A percentile compares a stretch with the other conserved stretches of the same genome.
These are phyloP conservation scores for Cryptosporidium ryanae DNA, from an alignment of 169 alveolate species.

Conservation along the genomic window DNA sequence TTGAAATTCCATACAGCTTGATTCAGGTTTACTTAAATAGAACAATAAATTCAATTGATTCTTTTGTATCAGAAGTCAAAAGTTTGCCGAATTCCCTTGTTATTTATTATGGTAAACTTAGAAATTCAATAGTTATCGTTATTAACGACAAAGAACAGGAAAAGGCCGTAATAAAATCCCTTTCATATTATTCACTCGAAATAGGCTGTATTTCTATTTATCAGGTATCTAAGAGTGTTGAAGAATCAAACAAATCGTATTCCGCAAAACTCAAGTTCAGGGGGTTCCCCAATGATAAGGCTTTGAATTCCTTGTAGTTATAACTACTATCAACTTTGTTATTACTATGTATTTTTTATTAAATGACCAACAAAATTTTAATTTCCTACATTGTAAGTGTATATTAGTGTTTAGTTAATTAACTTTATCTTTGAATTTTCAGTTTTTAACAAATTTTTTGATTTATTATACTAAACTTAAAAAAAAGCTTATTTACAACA, in stretches of 20 bases:
- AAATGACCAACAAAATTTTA: too few species aligned
- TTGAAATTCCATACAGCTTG: conserved; percentile 74
- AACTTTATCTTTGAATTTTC: too few species aligned
- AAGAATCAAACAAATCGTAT: conserved; percentile 36
- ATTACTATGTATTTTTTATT: too few species aligned
- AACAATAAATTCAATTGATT: conserved; percentile 48
- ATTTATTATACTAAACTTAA: too few species aligned
- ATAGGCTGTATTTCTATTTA: conserved; percentile 53
- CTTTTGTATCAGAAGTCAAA: conserved; percentile 41
- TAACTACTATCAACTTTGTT: too few species aligned
- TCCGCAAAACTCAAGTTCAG: conserved; percentile 24
- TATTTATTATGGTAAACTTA: conserved; percentile 61
- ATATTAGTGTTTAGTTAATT: too few species aligned
- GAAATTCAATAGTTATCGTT: conserved; percentile 44
- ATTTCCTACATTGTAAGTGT: too few species aligned
- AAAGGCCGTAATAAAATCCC: conserved; percentile 19
- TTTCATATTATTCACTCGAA: background rate
- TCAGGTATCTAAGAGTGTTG: conserved; percentile 5
- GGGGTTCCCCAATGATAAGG: conserved; percentile 6
- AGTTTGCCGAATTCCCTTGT: conserved; percentile 26
- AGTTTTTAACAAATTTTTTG: too few species aligned
- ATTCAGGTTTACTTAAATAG: conserved; percentile 77
- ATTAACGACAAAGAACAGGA: conserved; percentile 22
- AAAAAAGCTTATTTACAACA: too few species aligned
- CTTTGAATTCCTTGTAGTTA: too few species aligned